Conservation (phyloP, 1,139 yeast genomes). For the Geotrichum aggregatum region DNA sequence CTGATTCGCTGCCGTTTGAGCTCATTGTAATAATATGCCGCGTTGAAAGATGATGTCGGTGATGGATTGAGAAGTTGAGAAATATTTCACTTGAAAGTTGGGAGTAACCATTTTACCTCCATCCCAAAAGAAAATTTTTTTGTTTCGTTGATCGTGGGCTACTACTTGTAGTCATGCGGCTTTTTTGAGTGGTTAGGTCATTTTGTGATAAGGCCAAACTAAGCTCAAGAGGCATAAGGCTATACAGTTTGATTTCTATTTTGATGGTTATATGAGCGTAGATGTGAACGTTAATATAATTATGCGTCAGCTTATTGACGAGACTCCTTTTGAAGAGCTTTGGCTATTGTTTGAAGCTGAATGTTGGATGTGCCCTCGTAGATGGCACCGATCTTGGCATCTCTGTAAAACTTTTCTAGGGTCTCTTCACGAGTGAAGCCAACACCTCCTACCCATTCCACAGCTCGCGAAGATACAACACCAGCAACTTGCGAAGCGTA, state of each 20-base stretch:
- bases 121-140: not conserved
- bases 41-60: not conserved
- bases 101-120: not conserved
- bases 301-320: constrained; percentile 21
- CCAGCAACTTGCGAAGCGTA: constrained; percentile 45
- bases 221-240: no score
- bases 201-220: no score
- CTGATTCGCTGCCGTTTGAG: constrained; percentile 14
- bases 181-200: constrained; percentile 1
- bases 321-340: constrained; percentile 39
- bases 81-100: not conserved
- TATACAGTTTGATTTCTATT: no score
- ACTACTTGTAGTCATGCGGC: not conserved
- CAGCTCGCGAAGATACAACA: constrained; percentile 41
- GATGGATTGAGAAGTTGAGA: not conserved
- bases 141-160: not conserved
- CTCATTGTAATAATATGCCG: constrained; percentile 4
- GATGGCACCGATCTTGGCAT: constrained; percentile 46
- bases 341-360: constrained; percentile 45
- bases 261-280: no score
- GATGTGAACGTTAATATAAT: no score
- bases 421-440: constrained; percentile 46
- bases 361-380: constrained; percentile 47
- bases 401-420: constrained; percentile 45
- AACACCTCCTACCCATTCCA: constrained; percentile 49